These are phyloP conservation scores for Chalaropsis ovoidea DNA, from an alignment of 2,329 filamentous ascomycete genomes.

Conservation along the genomic window DNA sequence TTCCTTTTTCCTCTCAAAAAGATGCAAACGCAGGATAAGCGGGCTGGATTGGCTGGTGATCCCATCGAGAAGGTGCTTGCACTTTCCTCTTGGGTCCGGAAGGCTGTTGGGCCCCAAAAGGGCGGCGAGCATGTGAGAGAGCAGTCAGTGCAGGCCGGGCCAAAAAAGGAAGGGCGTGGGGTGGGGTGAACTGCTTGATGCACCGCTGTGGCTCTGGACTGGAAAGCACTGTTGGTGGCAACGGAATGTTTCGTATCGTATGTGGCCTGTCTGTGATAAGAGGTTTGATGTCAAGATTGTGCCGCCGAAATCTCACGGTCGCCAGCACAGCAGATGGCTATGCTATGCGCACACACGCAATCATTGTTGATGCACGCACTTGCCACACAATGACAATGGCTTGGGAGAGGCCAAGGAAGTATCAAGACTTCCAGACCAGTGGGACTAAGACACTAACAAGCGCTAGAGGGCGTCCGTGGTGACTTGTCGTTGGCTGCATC, in stretches of 20 bases:
- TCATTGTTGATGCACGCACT: not conserved
- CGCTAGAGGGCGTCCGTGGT: not conserved
- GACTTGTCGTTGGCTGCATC: not conserved
- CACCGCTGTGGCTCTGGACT: not conserved
- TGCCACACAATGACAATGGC: not conserved
- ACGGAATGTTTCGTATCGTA: constrained; percentile 9
- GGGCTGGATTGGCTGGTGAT: not conserved
- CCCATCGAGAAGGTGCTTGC: constrained; percentile 13
- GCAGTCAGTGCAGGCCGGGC: no score
- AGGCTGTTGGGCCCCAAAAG: not conserved
- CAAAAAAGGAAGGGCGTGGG: not conserved
- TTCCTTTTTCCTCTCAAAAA: not conserved
- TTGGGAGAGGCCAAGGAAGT: not conserved
- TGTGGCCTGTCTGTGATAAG: not conserved
- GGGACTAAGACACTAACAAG: not conserved
- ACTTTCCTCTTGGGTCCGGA: constrained; percentile 18
- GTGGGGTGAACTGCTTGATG: not conserved
- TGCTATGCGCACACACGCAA: not conserved
- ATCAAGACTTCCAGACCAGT: not conserved
- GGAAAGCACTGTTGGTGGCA: not conserved
- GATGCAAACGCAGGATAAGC: not conserved
- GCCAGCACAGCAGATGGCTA: constrained; percentile 1
- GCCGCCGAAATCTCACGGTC: not conserved
- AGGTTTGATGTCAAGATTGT: constrained; percentile 1
- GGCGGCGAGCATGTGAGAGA: not conserved